Evolutionary conservation across 1,284 basidiomycete species (phyloP).

Genomic region (Gomphus bonarii): DNA sequence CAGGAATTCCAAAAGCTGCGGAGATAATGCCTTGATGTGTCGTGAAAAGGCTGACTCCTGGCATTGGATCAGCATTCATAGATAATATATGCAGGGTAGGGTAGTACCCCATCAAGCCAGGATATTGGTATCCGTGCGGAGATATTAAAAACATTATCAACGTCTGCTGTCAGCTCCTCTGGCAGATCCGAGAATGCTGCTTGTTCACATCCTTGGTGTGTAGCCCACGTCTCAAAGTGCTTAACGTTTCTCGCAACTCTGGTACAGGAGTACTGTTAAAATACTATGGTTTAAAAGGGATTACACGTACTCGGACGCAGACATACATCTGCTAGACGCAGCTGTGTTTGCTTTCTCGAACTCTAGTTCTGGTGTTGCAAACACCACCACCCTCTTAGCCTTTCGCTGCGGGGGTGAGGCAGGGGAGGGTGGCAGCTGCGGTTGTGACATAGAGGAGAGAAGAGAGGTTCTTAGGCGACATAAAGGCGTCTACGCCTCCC

Average conservation of each 20-base stretch:
- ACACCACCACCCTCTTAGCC: conserved; percentile 23
- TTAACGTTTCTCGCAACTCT: conserved; percentile 25
- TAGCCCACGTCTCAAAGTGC: conserved; percentile 24
- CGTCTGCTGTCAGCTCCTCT: conserved; percentile 14
- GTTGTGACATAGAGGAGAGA: conserved; percentile 21
- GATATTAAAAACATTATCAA: conserved; percentile 20
- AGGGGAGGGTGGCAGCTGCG: conserved; percentile 18
- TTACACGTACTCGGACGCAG: conserved; percentile 20
- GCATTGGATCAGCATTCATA: background rate
- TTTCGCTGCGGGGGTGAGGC: conserved; percentile 2
- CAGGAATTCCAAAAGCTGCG: conserved; percentile 31
- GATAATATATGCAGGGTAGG: background rate
- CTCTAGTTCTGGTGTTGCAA: conserved; percentile 21
- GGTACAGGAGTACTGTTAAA: background rate
- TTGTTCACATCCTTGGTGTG: conserved; percentile 21
- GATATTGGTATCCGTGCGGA: conserved; percentile 18
- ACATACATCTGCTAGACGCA: conserved; percentile 14
- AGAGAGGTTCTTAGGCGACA: background rate
- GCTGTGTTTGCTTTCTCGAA: conserved; percentile 4
- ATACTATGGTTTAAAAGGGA: background rate
- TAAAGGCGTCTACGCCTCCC: background rate
- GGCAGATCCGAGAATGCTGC: conserved; percentile 24
- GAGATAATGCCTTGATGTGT: conserved; percentile 19
- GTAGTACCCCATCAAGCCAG: conserved; percentile 21
- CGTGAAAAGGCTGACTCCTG: conserved; percentile 21